phyloP scores from a whole-genome alignment of 1,139 yeast genomes.

The Protomyces pachydermus region DNA sequence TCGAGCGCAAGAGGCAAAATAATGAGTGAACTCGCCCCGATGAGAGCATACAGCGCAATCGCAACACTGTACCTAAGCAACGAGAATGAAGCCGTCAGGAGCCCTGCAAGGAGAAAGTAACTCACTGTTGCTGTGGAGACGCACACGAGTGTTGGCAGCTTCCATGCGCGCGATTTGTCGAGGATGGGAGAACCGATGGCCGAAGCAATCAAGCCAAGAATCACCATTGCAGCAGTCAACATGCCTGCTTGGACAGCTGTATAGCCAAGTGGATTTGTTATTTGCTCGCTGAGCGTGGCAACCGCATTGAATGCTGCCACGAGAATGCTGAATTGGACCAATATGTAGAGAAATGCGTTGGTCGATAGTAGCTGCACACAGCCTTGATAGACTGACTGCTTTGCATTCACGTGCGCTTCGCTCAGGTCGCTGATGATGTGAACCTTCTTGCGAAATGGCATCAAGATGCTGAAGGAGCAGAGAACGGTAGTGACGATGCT shows the following conservation, averaged over 20 bases:
- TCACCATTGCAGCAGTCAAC: conserved; percentile 40
- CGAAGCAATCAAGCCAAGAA: conserved; percentile 39
- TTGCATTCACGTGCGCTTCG: conserved; percentile 36
- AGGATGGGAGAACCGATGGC: conserved; percentile 39
- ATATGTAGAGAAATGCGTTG: conserved; percentile 34
- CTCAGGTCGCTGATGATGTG: conserved; percentile 25
- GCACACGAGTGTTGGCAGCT: conserved; percentile 32
- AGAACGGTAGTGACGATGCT: conserved; percentile 34
- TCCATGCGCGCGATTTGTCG: conserved; percentile 37
- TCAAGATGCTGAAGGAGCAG: background rate
- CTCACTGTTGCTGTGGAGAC: background rate
- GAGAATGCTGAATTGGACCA: conserved; percentile 38
- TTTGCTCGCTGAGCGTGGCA: conserved; percentile 39
- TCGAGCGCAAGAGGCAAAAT: conserved; percentile 40
- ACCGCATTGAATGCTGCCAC: conserved; percentile 42
- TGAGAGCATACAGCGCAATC: conserved; percentile 36
- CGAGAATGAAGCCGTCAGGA: conserved; percentile 31
- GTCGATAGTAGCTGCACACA: conserved; percentile 34
- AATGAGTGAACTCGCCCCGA: conserved; percentile 41
- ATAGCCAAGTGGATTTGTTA: conserved; percentile 41
- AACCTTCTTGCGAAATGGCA: background rate
- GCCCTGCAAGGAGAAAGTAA: conserved; percentile 29
- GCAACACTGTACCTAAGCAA: conserved; percentile 30
- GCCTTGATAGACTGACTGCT: background rate
- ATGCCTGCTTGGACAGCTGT: conserved; percentile 39